Base-by-base conservation (phyloP, 345 rosid genomes). In the Salix brachista region DNA sequence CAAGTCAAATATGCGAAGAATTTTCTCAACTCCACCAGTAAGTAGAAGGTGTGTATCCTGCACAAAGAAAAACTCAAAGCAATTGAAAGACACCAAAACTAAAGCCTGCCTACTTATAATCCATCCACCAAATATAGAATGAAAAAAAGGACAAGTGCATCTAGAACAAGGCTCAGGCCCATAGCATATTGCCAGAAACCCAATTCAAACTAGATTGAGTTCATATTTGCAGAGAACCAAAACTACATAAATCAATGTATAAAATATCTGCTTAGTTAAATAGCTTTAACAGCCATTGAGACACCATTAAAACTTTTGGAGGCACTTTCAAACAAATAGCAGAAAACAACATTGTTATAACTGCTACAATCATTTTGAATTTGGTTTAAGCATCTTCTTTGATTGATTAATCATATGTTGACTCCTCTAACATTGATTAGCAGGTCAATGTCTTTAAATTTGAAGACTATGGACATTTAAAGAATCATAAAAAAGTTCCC, bases 11-110 rank as follows among this genome's bases (percentile, higher is more conserved):
- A 96, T 86, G 19, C 98, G 95, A 61, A 93, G 89, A 78, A 92
- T 83, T 83, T 96, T 96, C 92, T 93, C 99, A 71, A 90, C 14
- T 67, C 98, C 99, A 36, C 99, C 99, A n/a, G 98, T 93, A 78
- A 96, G 91, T 75, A 93, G 86, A 76, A 86, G 88, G 70, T 84
- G 92, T 50, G 98, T 89, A 80, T 93, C 98, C 99, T 96, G 87
- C 71, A 39, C 16, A 39, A 65, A 62, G 70, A 67, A 58, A 34
- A 72, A 32, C 32, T 44, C 50, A 60, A 58, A 8, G 19, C 30
- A 28, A 32, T 48, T 16, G n/a, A 70, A 48, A 26, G 61, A 70
- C 73, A 42, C 23, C 34, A 48, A 44, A 48, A 46, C 39, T 32
- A 48, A 28, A 70, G 14, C 32, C 21, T 19, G 30, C 6, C 60